These are phyloP conservation scores for Gracilariopsis chorda DNA, from an alignment of 23 red algal species.

Conservation along the genomic window DNA sequence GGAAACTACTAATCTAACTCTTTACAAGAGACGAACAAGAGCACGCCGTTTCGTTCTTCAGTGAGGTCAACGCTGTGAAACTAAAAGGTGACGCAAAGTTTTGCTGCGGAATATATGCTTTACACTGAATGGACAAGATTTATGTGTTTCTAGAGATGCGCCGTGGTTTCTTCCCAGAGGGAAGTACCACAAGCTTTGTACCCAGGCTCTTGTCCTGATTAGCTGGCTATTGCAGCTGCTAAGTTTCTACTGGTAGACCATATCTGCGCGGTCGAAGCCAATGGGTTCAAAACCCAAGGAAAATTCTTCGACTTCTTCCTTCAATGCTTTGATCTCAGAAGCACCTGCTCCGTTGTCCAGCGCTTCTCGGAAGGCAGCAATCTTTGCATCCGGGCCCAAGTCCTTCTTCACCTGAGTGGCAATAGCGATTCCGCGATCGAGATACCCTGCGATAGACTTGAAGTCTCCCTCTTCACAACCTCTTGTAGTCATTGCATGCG, in stretches of 20 bases:
- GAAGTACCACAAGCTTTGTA: no score
- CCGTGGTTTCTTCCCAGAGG: no score
- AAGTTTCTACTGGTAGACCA: constrained; percentile 56
- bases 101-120: no score
- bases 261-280: constrained; percentile 69
- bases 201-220: no score
- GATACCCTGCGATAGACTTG: constrained; percentile 70
- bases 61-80: no score
- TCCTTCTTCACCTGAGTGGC: constrained; percentile 76
- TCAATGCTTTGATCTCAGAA: constrained; percentile 67
- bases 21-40: no score
- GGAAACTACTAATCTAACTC: no score
- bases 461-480: constrained; percentile 87
- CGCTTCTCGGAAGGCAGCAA: constrained; percentile 76
- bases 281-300: constrained; percentile 81
- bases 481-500: constrained; percentile 95
- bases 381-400: constrained; percentile 65
- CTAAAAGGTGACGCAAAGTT: no score
- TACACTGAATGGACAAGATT: no score
- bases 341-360: constrained; percentile 57
- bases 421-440: constrained; percentile 89
- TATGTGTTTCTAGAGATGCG: no score
- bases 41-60: no score
- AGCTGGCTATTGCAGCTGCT: no score
- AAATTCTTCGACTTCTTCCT: constrained; percentile 84